A percentile compares a stretch with the other conserved stretches of the same genome.
phyloP scores from a whole-genome alignment of 768 basidiomycete species.

The Gymnopilus dilepis region DNA sequence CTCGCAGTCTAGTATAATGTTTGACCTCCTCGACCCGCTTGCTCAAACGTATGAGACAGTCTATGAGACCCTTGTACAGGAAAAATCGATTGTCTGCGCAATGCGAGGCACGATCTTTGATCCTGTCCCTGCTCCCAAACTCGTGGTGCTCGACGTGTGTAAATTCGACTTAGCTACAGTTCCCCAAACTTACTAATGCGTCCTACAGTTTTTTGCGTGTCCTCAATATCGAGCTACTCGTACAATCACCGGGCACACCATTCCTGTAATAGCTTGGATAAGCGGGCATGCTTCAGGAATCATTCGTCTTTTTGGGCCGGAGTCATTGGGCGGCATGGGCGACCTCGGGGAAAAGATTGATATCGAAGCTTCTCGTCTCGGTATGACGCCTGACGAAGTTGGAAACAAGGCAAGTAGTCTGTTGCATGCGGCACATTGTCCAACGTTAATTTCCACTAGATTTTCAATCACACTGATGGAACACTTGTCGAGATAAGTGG shows the following conservation, averaged over 20 bases:
- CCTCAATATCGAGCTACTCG: conserved; percentile 11
- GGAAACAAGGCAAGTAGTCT: conserved; percentile 11
- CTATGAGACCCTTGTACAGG: conserved; percentile 8
- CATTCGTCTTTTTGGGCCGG: conserved; percentile 15
- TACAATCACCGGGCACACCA: conserved; percentile 9
- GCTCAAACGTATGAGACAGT: conserved; percentile 8
- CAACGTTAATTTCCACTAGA: neutral
- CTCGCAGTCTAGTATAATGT: neutral
- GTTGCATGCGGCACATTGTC: neutral
- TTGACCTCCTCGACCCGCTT: neutral
- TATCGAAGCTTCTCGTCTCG: conserved; percentile 8
- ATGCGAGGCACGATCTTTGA: conserved; percentile 12
- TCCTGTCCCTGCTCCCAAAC: conserved; percentile 11
- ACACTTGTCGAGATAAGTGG: conserved; percentile 15
- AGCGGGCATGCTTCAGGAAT: conserved; percentile 7
- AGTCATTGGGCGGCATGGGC: conserved; percentile 13
- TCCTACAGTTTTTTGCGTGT: conserved; percentile 13
- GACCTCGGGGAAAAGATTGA: conserved; percentile 13
- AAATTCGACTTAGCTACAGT: too few relatives aligned
- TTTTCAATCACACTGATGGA: conserved; percentile 10
- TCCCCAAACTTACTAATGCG: too few relatives aligned
- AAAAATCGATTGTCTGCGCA: conserved; percentile 11
- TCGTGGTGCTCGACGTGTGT: conserved; percentile 19
- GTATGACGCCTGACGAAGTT: conserved; percentile 5
- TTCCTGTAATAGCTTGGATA: conserved; percentile 13